Percentiles rank a stretch among this genome's conserved stretches.
Evolutionary conservation across 1,284 basidiomycete species (phyloP).

Genomic region (Spongispora temasekensis): DNA sequence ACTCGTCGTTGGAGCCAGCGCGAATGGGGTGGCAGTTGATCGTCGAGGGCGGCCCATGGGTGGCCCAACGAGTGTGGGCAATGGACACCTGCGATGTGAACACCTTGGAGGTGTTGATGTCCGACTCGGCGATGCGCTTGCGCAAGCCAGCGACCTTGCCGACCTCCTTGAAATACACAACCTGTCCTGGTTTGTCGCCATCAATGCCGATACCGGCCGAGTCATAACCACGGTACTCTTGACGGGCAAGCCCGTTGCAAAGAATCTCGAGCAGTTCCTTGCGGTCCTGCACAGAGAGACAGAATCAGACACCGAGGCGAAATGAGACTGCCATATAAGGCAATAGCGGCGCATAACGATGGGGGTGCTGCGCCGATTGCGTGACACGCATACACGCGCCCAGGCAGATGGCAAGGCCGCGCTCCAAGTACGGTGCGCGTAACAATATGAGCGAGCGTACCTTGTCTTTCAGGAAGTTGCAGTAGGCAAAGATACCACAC

Average conservation of each 20-base stretch:
- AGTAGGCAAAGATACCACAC: conserved; percentile 97
- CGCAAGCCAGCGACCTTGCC: conserved; percentile 96
- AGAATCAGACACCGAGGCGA: conserved; percentile 17
- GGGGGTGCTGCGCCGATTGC: background rate
- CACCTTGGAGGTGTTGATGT: conserved; percentile 79
- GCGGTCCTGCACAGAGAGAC: conserved; percentile 71
- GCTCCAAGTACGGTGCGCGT: background rate
- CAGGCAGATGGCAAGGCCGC: conserved; percentile 8
- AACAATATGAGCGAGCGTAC: conserved; percentile 42
- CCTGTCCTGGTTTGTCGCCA: conserved; percentile 81
- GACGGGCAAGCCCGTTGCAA: conserved; percentile 88
- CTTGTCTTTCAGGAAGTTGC: conserved; percentile 92
- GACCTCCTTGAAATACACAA: conserved; percentile 96
- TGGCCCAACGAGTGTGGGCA: conserved; percentile 99
- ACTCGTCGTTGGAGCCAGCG: conserved; percentile 82
- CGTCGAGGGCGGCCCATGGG: conserved; percentile 91
- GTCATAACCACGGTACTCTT: conserved; percentile 99
- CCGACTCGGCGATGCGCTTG: conserved; percentile 84
- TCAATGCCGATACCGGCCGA: conserved; percentile 96
- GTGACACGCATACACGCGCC: conserved; percentile 17
- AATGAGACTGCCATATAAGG: conserved; percentile 23
- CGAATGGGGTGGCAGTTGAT: conserved; percentile 96
- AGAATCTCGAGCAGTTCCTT: conserved; percentile 93
- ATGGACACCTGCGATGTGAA: conserved; percentile 93
- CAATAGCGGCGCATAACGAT: conserved; percentile 7